Percentiles rank a stretch among this genome's conserved stretches.
These are phyloP conservation scores for Rhizophagus clarus DNA, from an alignment of 192 early-diverging fungal species.

Conservation along the genomic window DNA sequence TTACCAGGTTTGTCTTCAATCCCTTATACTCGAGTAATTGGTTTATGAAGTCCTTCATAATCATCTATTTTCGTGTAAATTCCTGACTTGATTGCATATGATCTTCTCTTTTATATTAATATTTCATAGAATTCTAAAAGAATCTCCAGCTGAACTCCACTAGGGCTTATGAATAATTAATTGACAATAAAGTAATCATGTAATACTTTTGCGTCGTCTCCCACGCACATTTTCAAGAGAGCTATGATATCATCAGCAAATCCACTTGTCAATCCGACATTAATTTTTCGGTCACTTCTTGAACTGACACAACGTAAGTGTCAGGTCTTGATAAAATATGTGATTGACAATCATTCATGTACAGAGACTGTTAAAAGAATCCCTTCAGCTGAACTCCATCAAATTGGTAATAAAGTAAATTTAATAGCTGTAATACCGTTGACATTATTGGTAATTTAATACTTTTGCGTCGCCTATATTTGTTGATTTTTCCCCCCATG, in stretches of 20 bases:
- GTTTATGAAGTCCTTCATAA: slow-evolving; percentile 86
- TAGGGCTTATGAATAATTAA: too few relatives aligned
- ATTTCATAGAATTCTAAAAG: slow-evolving; percentile 88
- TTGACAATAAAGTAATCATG: too few relatives aligned
- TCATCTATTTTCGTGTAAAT: slow-evolving; percentile 88
- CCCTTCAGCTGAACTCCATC: too few relatives aligned
- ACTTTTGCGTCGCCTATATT: too few relatives aligned
- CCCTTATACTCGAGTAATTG: slow-evolving; percentile 67
- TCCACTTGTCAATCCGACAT: slow-evolving; percentile 70
- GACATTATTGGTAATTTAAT: too few relatives aligned
- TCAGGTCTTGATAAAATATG: slow-evolving; percentile 95
- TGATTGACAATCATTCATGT: too few relatives aligned
- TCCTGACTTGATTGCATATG: slow-evolving; percentile 67
- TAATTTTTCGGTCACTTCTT: slow-evolving; percentile 72
- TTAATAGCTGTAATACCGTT: too few relatives aligned
- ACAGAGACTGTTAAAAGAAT: too few relatives aligned
- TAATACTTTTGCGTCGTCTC: too few relatives aligned
- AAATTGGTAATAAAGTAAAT: too few relatives aligned
- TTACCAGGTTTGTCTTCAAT: slow-evolving; percentile 51
- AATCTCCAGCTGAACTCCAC: slow-evolving; percentile 69
- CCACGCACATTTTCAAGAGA: slow-evolving; percentile 88
- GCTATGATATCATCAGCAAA: slow-evolving; percentile 84
- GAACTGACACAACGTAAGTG: slow-evolving; percentile 94
- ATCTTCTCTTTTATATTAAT: slow-evolving; percentile 90
- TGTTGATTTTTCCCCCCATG: too few relatives aligned